Evolutionary conservation across 352 stramenopile genomes (phyloP), one percentile per base, ranked within the genome.

Genomic region (Globisporangium acanthophoron): DNA sequence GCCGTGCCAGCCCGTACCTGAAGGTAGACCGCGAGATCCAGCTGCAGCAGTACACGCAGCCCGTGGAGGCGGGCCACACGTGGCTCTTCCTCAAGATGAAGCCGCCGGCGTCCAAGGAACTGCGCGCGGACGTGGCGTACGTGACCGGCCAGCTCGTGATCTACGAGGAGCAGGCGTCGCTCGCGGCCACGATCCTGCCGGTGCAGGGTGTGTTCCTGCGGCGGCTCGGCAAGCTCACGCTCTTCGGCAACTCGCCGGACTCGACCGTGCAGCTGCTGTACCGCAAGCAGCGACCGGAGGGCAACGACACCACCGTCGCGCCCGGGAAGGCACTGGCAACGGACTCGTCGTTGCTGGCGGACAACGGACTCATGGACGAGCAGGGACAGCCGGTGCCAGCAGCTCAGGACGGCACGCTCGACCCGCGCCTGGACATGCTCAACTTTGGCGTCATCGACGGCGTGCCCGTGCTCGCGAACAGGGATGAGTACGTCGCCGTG

Each of bases 11-110:
- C 56, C 84, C 84, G 55, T 91, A 90, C 44, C 64, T 90, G 20
- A 87, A 88, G 54, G 70, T 88, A 3, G 80, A 88, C 48, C 69
- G 77, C 5, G 78, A 85, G 56, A 88, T 88, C 47, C 81, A 93
- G 51, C n/a, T 85, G 52, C 78, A 91, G 61, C 76, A 88, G 57
- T 88, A 84, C 66, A 83, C 79, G 40, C 74, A 90, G 56, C 78
- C 80, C 8, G 77, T 89, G 50, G 80, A 90, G 47, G 71, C 65
- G 8, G 84, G 84, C 15, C 72, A 89, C 49, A 85, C 81, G 61
- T 93, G 84, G 84, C 62, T 93, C 3, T 78, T 93, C 27, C 63
- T 93, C 6, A 91, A 88, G 66, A 90, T 89, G 77, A 91, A 91
- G 64, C 62, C 71, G 21, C 76, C 84, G 3, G 77, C 79, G 1